Conservation (phyloP, 176 grass and related monocot species). For the Oryza punctata region DNA sequence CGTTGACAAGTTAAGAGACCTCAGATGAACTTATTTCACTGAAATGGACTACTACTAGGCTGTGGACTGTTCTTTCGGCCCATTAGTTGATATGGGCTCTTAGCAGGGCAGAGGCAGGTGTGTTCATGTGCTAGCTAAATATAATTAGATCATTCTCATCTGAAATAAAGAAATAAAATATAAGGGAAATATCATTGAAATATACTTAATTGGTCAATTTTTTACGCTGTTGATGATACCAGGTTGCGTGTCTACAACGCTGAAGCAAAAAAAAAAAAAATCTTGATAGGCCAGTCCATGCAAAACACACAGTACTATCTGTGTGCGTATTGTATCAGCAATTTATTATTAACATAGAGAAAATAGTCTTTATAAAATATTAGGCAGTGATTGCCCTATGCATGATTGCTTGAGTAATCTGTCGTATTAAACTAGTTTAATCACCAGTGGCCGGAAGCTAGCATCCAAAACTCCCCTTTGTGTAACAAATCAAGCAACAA, state of each 20-base stretch:
- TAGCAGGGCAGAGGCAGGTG: too few relatives aligned
- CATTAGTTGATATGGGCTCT: too few relatives aligned
- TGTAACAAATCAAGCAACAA: not conserved
- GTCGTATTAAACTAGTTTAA: too few relatives aligned
- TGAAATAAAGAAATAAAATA: too few relatives aligned
- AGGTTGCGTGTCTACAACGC: not conserved
- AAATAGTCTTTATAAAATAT: not conserved
- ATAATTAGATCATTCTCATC: too few relatives aligned
- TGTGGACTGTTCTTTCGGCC: too few relatives aligned
- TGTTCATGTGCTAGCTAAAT: too few relatives aligned
- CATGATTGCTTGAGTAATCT: not conserved
- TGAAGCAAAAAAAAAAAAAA: too few relatives aligned
- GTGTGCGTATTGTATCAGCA: not conserved
- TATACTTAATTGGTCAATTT: not conserved
- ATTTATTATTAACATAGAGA: not conserved
- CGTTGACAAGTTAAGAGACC: too few relatives aligned
- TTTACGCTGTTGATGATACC: not conserved
- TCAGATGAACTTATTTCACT: too few relatives aligned
- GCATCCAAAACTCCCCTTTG: not conserved
- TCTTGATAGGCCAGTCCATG: not conserved
- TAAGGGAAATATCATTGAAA: not conserved
- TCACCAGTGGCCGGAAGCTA: not conserved
- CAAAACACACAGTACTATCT: not conserved
- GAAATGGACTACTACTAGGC: too few relatives aligned
- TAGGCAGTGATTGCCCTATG: not conserved